These are phyloP conservation scores for Wickerhamomyces alni DNA, from an alignment of 805 yeast species.

Conservation along the genomic window DNA sequence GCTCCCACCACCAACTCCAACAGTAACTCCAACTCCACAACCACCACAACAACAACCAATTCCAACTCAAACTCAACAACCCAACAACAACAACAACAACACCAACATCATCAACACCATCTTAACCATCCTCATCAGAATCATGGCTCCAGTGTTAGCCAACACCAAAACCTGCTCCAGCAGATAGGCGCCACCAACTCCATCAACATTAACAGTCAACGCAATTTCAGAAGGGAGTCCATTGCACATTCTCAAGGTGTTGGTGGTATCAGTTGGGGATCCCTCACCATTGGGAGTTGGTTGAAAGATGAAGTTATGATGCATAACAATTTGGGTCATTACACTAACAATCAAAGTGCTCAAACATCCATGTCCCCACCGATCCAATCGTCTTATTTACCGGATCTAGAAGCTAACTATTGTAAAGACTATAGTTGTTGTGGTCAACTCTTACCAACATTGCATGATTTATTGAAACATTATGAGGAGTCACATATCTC, in stretches of 20 bases:
- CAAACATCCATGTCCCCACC: conserved; percentile 46
- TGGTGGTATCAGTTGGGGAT: conserved; percentile 98
- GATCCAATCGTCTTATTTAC: conserved; percentile 71
- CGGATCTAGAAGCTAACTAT: conserved; percentile 90
- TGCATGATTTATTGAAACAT: conserved; percentile 89
- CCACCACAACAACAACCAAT: conserved; percentile 12
- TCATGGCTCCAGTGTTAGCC: background rate
- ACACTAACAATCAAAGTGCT: conserved; percentile 11
- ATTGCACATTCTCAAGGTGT: conserved; percentile 96
- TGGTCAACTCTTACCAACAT: conserved; percentile 85
- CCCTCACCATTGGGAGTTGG: conserved; percentile 93
- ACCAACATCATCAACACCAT: conserved; percentile 3
- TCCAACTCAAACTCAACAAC: too few relatives aligned
- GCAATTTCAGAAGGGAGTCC: conserved; percentile 71
- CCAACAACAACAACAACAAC: conserved; percentile 12
- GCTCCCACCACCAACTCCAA: background rate
- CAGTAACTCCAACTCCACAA: background rate
- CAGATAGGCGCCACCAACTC: conserved; percentile 11
- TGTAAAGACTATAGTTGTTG: conserved; percentile 97
- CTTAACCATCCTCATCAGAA: conserved; percentile 1
- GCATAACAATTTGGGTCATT: conserved; percentile 23
- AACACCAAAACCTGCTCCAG: background rate
- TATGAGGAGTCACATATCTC: conserved; percentile 94
- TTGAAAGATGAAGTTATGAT: conserved; percentile 86
- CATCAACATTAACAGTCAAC: conserved; percentile 26